A percentile compares a stretch with the other conserved stretches of the same genome.
Evolutionary conservation across 352 stramenopile species (phyloP).

Genomic region (Thraustochytrium striatum): DNA sequence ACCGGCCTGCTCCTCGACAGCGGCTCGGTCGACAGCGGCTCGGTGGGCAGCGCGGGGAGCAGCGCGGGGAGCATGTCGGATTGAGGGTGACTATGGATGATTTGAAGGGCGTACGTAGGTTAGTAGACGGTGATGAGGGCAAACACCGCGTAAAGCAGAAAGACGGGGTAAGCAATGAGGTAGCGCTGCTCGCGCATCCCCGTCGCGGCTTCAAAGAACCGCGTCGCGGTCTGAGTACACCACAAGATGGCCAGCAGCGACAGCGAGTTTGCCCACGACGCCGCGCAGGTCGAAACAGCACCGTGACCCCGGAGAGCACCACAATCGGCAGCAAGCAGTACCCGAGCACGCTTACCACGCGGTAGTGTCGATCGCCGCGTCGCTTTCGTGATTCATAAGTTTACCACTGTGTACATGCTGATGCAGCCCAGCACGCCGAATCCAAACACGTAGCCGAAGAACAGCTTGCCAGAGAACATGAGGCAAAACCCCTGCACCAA

Average conservation of each 20-base stretch:
- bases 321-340: constrained; percentile 95
- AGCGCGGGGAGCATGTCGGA: neutral
- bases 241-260: constrained; percentile 80
- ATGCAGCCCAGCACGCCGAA: constrained; percentile 94
- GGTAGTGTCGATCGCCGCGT: constrained; percentile 78
- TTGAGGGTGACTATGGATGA: neutral
- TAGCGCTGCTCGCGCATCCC: constrained; percentile 92
- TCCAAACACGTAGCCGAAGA: constrained; percentile 98
- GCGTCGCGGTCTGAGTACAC: constrained; percentile 86
- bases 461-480: constrained; percentile 82
- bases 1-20: neutral
- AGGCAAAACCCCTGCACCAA: constrained; percentile 89
- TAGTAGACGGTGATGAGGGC: constrained; percentile 98
- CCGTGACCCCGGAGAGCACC: constrained; percentile 82
- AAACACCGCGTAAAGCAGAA: constrained; percentile 94
- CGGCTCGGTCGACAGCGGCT: neutral
- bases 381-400: constrained; percentile 74
- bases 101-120: constrained; percentile 11
- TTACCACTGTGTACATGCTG: constrained; percentile 90
- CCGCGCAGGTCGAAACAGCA: constrained; percentile 73
- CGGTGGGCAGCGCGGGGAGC: too few relatives aligned
- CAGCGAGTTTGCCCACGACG: constrained; percentile 71
- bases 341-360: constrained; percentile 88
- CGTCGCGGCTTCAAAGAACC: constrained; percentile 91
- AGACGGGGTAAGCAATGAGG: constrained; percentile 93